Conservation (phyloP, 768 basidiomycete species). For the Auricularia sp. region DNA sequence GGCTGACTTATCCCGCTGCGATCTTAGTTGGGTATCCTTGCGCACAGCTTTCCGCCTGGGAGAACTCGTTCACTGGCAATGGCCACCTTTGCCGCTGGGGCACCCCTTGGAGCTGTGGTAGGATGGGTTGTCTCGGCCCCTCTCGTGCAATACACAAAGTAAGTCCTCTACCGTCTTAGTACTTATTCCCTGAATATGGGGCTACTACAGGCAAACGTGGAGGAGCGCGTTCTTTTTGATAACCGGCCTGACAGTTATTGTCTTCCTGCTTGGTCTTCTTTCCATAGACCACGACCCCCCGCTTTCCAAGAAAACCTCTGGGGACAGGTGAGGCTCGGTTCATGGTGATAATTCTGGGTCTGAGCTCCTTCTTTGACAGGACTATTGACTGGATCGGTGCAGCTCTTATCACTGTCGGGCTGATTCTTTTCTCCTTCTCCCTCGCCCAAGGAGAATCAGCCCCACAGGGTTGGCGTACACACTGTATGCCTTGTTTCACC, state of each 20-base stretch:
- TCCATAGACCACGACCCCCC: conserved; percentile 50
- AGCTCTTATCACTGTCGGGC: conserved; percentile 47
- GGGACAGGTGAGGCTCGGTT: neutral
- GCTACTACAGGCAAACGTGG: conserved; percentile 37
- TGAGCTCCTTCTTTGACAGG: conserved; percentile 17
- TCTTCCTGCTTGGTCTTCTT: conserved; percentile 42
- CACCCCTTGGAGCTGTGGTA: conserved; percentile 67
- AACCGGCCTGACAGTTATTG: conserved; percentile 43
- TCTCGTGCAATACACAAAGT: conserved; percentile 40
- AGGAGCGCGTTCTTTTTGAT: conserved; percentile 53
- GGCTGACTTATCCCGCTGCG: neutral
- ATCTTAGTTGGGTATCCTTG: conserved; percentile 68
- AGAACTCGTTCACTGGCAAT: conserved; percentile 65
- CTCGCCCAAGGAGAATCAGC: conserved; percentile 56
- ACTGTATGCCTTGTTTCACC: conserved; percentile 27
- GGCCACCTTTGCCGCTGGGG: conserved; percentile 75
- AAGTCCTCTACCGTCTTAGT: neutral
- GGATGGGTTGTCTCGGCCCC: conserved; percentile 63
- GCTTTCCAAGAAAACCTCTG: conserved; percentile 10
- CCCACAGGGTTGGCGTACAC: conserved; percentile 48
- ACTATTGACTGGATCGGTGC: conserved; percentile 78
- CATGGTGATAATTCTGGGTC: neutral
- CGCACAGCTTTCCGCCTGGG: conserved; percentile 63
- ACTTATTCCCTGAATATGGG: too few relatives aligned
- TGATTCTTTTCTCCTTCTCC: conserved; percentile 63